Evolutionary conservation across 306 rosid species (phyloP).

Genomic region (Gastrolobium villosum): DNA sequence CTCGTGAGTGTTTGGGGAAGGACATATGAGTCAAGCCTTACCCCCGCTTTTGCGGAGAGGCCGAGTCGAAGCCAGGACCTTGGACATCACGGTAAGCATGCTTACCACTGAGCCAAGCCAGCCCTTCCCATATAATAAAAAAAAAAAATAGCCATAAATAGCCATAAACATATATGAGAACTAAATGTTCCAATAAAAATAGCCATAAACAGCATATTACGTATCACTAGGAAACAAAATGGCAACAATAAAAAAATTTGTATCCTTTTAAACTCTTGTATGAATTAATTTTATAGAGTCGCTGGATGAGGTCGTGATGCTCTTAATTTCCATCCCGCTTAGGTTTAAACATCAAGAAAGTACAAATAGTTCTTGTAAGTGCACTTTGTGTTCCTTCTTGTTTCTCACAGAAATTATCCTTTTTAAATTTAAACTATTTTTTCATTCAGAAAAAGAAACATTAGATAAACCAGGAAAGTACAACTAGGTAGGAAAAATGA

Average conservation of each 20-base stretch:
- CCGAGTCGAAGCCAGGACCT: no score
- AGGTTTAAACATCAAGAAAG: slow-evolving; percentile 22
- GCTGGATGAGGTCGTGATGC: neutral
- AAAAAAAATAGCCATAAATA: neutral
- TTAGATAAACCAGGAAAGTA: neutral
- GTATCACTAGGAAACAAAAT: neutral
- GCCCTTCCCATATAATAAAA: no score
- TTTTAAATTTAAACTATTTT: neutral
- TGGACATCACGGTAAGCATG: no score
- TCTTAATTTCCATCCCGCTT: neutral
- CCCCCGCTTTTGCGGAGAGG: no score
- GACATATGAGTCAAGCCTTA: no score
- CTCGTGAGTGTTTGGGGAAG: no score
- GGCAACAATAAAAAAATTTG: neutral
- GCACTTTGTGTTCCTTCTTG: slow-evolving; percentile 2
- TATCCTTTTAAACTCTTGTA: neutral
- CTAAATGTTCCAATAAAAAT: slow-evolving; percentile 2
- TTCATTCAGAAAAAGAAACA: neutral
- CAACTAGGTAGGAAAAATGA: neutral
- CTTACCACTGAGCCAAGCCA: no score
- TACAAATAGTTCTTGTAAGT: neutral
- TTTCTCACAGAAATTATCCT: neutral
- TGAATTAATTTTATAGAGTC: neutral
- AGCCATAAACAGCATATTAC: slow-evolving; percentile 15
- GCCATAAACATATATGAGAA: slow-evolving; percentile 8